Evolutionary conservation across 495 filamentous ascomycete species (phyloP).

Genomic region (Pseudomonodictys pantanalensis): DNA sequence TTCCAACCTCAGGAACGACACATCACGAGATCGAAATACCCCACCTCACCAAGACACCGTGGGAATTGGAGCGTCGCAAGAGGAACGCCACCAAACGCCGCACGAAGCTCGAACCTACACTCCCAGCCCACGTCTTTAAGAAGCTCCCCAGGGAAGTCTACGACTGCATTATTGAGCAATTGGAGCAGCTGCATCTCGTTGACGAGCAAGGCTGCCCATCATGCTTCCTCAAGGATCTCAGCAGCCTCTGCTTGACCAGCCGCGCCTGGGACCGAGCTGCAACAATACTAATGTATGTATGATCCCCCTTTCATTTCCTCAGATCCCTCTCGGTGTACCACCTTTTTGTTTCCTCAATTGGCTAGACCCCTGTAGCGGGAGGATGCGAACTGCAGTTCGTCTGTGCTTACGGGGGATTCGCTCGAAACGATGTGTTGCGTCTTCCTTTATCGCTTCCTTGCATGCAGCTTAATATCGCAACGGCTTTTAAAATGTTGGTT

Average conservation of each 20-base stretch:
- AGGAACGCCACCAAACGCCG: slow-evolving; percentile 13
- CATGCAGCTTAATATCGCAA: neutral
- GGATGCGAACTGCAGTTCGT: too few relatives aligned
- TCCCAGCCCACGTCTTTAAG: slow-evolving; percentile 42
- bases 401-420: too few relatives aligned
- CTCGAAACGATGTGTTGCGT: too few relatives aligned
- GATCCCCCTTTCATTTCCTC: neutral
- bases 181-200: slow-evolving; percentile 50
- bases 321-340: too few relatives aligned
- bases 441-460: too few relatives aligned
- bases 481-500: neutral
- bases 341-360: too few relatives aligned
- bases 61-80: slow-evolving; percentile 36
- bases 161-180: slow-evolving; percentile 53
- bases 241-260: slow-evolving; percentile 62
- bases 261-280: slow-evolving; percentile 67
- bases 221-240: slow-evolving; percentile 75
- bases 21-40: slow-evolving; percentile 26
- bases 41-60: slow-evolving; percentile 37
- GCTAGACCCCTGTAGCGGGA: too few relatives aligned
- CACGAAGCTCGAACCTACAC: neutral
- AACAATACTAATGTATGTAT: slow-evolving; percentile 59
- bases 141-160: slow-evolving; percentile 56
- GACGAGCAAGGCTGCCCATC: slow-evolving; percentile 59
- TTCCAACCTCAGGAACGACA: neutral